A percentile compares a stretch with the other conserved stretches of the same genome.
Conservation (phyloP, 179 eudicot species). For the Silene vulgaris region DNA sequence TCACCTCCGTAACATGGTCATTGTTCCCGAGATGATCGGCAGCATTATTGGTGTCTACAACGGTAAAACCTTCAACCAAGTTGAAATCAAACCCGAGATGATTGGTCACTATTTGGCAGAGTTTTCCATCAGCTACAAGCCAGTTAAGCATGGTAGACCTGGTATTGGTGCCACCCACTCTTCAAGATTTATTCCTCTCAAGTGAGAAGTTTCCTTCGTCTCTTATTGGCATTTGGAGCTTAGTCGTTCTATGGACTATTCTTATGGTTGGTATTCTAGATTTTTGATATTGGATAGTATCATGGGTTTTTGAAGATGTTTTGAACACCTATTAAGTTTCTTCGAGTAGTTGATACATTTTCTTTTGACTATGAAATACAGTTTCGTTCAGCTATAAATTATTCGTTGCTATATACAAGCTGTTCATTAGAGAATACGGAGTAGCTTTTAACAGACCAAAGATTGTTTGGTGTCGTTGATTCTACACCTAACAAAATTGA, state of each 20-base stretch:
- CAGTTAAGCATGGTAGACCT: conserved; percentile 98
- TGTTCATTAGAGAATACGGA: too few relatives aligned
- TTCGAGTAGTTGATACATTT: too few relatives aligned
- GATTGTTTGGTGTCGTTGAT: too few relatives aligned
- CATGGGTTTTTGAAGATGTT: neutral
- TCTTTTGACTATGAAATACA: neutral
- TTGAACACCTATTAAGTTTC: too few relatives aligned
- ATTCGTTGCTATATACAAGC: too few relatives aligned
- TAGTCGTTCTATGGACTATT: neutral
- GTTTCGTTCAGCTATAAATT: too few relatives aligned
- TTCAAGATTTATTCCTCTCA: conserved; percentile 93
- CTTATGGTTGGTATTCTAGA: neutral
- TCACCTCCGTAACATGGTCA: conserved; percentile 70
- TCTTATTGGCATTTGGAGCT: conserved; percentile 8
- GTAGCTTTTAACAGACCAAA: too few relatives aligned
- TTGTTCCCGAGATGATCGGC: conserved; percentile 89
- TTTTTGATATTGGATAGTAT: neutral
- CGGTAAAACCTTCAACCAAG: conserved; percentile 72
- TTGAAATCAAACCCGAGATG: conserved; percentile 83
- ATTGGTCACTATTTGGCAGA: conserved; percentile 77
- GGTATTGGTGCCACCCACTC: conserved; percentile 99
- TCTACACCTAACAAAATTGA: too few relatives aligned
- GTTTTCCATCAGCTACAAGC: conserved; percentile 79
- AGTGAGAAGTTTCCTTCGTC: conserved; percentile 34
- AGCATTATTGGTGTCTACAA: conserved; percentile 75